phyloP scores from a whole-genome alignment of 345 rosid genomes.

The Lepidium africanum region DNA sequence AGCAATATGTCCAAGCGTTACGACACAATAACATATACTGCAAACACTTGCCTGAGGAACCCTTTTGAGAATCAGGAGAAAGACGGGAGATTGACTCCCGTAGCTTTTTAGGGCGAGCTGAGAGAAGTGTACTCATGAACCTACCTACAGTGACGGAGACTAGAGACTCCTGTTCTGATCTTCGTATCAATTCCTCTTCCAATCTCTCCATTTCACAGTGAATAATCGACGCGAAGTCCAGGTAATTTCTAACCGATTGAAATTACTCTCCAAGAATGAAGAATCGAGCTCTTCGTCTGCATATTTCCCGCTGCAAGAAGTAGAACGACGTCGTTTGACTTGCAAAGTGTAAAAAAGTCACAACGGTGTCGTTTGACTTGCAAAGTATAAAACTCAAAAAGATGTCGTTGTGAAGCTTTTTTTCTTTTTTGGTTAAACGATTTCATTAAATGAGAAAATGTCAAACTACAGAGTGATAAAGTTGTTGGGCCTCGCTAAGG shows the following conservation, averaged over 20 bases:
- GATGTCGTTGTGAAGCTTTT: not conserved
- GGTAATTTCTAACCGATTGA: not conserved
- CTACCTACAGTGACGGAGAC: constrained; percentile 55
- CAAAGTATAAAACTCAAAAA: not conserved
- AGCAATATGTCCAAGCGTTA: not conserved
- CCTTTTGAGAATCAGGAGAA: constrained; percentile 33
- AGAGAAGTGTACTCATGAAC: constrained; percentile 50
- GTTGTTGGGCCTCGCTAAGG: too few species aligned
- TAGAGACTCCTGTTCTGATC: constrained; percentile 47
- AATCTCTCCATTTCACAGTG: not conserved
- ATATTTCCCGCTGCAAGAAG: not conserved
- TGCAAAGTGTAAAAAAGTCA: not conserved
- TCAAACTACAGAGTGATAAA: too few species aligned
- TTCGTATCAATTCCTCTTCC: constrained; percentile 39
- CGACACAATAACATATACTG: not conserved
- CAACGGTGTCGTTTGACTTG: not conserved
- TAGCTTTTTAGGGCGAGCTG: constrained; percentile 64
- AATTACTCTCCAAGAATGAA: not conserved
- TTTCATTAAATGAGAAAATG: too few species aligned
- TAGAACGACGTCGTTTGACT: not conserved
- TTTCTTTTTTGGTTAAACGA: too few species aligned
- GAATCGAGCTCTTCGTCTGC: not conserved
- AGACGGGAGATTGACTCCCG: constrained; percentile 44
- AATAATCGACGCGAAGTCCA: not conserved
- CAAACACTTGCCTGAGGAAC: constrained; percentile 37